Evolutionary conservation across 257 asterid genomes (phyloP).

Genomic region (Jasminum sambac): DNA sequence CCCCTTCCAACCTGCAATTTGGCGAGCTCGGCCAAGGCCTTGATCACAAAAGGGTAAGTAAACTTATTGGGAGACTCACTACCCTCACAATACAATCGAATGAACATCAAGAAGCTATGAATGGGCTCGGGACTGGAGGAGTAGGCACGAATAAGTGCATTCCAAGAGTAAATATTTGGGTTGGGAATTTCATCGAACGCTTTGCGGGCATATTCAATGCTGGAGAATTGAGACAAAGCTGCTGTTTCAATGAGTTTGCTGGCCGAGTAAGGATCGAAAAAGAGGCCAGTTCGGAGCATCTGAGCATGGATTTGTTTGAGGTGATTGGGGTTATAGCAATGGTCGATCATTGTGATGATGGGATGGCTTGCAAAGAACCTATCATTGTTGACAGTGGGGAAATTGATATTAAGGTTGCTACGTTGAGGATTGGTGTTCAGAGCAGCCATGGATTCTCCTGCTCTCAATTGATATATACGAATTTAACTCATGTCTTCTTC

Average conservation of each 20-base stretch:
- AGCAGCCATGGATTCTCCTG: conserved; percentile 38
- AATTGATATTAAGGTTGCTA: conserved; percentile 22
- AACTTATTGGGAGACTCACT: conserved; percentile 58
- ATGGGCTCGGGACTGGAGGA: conserved; percentile 49
- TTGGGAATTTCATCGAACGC: conserved; percentile 78
- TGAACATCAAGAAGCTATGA: conserved; percentile 37
- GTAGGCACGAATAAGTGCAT: conserved; percentile 65
- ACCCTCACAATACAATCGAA: conserved; percentile 42
- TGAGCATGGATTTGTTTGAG: conserved; percentile 76
- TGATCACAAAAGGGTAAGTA: conserved; percentile 79
- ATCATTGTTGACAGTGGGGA: conserved; percentile 40
- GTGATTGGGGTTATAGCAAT: conserved; percentile 45
- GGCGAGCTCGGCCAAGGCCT: conserved; percentile 58
- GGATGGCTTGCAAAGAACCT: conserved; percentile 64
- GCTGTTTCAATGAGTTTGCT: conserved; percentile 66
- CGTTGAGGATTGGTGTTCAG: conserved; percentile 23
- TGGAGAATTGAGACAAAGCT: conserved; percentile 51
- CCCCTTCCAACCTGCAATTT: conserved; percentile 54
- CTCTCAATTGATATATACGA: background rate
- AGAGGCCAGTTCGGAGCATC: conserved; percentile 70
- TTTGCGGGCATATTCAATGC: conserved; percentile 60
- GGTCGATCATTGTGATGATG: conserved; percentile 42
- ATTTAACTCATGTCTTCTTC: background rate
- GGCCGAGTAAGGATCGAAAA: conserved; percentile 63
- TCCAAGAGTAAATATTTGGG: conserved; percentile 76